Conservation (phyloP, 495 filamentous ascomycete genomes). For the Venustampulla echinocandica region DNA sequence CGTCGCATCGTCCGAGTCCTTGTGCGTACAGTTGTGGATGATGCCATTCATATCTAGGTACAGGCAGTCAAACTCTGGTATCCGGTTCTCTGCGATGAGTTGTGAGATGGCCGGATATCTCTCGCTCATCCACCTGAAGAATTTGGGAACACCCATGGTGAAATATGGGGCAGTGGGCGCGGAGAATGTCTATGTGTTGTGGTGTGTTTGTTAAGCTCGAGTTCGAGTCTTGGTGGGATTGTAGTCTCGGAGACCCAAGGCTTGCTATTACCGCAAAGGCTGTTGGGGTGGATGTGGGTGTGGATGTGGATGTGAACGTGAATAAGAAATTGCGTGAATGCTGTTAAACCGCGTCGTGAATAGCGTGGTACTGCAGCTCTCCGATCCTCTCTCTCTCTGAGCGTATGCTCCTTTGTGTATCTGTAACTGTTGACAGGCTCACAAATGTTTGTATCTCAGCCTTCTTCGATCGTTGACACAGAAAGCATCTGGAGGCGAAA, state of each 20-base stretch:
- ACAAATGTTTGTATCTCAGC: too few species aligned
- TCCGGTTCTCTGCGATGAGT: constrained; percentile 97
- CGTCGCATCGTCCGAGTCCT: constrained; percentile 79
- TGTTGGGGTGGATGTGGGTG: too few species aligned
- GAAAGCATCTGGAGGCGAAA: too few species aligned
- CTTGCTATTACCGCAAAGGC: constrained; percentile 22
- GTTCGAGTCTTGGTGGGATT: not conserved
- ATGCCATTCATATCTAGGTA: constrained; percentile 99
- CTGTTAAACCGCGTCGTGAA: too few species aligned
- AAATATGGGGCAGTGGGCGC: constrained; percentile 9
- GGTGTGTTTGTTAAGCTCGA: constrained; percentile 1
- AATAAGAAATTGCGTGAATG: not conserved
- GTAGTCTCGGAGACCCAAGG: constrained; percentile 4
- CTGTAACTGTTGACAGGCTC: too few species aligned
- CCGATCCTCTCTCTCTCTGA: too few species aligned
- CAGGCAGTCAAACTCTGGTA: constrained; percentile 97
- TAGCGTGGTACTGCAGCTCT: too few species aligned
- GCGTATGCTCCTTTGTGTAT: too few species aligned
- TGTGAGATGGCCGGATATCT: constrained; percentile 98
- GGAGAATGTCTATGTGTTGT: constrained; percentile 3
- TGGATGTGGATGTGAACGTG: too few species aligned
- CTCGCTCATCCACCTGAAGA: constrained; percentile 86
- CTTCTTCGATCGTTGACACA: too few species aligned
- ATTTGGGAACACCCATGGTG: constrained; percentile 89
- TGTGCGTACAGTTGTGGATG: constrained; percentile 99